phyloP scores from a whole-genome alignment of 495 filamentous ascomycete genomes.

The Hypoxylon cercidicola region DNA sequence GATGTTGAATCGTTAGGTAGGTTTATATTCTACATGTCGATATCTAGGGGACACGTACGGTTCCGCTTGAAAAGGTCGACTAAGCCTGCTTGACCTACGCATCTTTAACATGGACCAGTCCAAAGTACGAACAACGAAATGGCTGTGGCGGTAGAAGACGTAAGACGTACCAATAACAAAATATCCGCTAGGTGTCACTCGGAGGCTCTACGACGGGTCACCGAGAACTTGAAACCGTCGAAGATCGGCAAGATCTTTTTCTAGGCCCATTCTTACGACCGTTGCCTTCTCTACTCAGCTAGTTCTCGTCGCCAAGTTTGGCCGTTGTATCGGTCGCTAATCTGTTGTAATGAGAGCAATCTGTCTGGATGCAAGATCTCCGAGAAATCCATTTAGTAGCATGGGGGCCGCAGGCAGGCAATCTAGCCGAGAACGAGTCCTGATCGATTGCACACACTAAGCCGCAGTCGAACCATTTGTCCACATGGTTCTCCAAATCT shows the following conservation, averaged over 20 bases:
- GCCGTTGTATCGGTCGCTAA: conserved; percentile 41
- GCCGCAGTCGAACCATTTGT: conserved; percentile 39
- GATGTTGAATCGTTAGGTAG: no score
- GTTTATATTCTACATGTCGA: no score
- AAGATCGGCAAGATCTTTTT: not conserved
- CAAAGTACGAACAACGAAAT: no score
- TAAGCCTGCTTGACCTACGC: no score
- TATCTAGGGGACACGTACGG: no score
- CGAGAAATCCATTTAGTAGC: conserved; percentile 34
- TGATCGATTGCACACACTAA: conserved; percentile 44
- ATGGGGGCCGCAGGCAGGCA: conserved; percentile 39
- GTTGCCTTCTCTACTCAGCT: conserved; percentile 20
- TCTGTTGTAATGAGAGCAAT: conserved; percentile 42
- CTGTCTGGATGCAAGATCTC: conserved; percentile 46
- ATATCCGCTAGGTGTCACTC: not conserved
- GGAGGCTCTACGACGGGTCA: not conserved
- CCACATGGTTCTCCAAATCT: conserved; percentile 46
- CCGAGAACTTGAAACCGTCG: not conserved
- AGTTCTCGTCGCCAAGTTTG: conserved; percentile 30
- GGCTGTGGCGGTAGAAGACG: no score
- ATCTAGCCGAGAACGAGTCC: conserved; percentile 42
- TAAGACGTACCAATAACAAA: not conserved
- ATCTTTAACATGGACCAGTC: no score
- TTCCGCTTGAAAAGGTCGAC: no score
- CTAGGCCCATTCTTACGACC: conserved; percentile 5